phyloP scores from a whole-genome alignment of 768 basidiomycete species.

The Russula ochroleuca region DNA sequence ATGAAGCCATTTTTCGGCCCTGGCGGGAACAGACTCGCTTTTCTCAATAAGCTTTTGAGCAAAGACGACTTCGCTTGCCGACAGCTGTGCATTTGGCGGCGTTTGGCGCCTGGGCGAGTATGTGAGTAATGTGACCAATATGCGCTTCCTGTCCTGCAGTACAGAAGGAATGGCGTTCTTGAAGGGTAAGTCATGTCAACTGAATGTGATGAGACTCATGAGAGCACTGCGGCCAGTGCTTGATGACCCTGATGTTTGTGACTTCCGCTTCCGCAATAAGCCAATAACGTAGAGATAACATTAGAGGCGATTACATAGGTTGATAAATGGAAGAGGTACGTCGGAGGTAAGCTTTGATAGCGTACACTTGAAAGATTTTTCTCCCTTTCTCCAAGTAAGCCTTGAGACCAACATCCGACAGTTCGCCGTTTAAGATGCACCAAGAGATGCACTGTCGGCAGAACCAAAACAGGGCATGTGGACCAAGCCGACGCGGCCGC shows the following conservation, averaged over 20 bases:
- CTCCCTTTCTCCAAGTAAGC: constrained; percentile 25
- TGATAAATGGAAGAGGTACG: constrained; percentile 2
- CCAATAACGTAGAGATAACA: constrained; percentile 11
- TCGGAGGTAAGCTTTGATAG: constrained; percentile 21
- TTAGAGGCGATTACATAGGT: not conserved
- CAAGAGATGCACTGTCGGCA: constrained; percentile 36
- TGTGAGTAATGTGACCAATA: constrained; percentile 40
- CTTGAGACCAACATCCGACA: constrained; percentile 27
- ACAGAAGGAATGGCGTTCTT: constrained; percentile 41
- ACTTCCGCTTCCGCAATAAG: constrained; percentile 22
- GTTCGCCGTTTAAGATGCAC: constrained; percentile 36
- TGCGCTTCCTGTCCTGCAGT: constrained; percentile 33
- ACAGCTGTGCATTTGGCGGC: constrained; percentile 30
- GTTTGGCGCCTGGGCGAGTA: constrained; percentile 29
- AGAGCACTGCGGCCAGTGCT: constrained; percentile 33
- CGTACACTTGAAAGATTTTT: constrained; percentile 8
- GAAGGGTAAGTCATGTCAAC: constrained; percentile 35
- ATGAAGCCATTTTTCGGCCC: constrained; percentile 26
- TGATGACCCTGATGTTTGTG: constrained; percentile 35
- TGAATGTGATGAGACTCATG: too few relatives aligned
- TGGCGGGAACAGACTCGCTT: constrained; percentile 3
- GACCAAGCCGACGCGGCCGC: constrained; percentile 34
- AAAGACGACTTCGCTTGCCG: constrained; percentile 24
- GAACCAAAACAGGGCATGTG: constrained; percentile 39
- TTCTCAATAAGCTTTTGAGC: constrained; percentile 11